phyloP scores from a whole-genome alignment of 169 alveolate genomes.

The Babesia ovis region DNA sequence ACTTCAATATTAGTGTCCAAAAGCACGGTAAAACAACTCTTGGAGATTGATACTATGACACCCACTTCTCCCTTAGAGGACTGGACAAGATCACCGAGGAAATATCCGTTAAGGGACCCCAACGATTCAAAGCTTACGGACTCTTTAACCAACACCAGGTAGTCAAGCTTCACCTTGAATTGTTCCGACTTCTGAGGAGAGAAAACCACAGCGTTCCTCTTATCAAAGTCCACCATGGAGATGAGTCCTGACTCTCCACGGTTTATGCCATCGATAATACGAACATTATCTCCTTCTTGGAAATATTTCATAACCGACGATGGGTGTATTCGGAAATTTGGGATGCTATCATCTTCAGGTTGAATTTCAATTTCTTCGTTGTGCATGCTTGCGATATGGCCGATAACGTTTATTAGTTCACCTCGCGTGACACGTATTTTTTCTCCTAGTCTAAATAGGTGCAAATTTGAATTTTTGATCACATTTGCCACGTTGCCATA shows the following conservation, averaged over 20 bases:
- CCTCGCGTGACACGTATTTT: slow-evolving; percentile 79
- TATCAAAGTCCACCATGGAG: slow-evolving; percentile 71
- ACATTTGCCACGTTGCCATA: slow-evolving; percentile 61
- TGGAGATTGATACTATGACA: slow-evolving; percentile 77
- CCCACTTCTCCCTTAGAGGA: slow-evolving; percentile 81
- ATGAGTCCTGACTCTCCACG: slow-evolving; percentile 83
- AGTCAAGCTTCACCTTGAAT: slow-evolving; percentile 70
- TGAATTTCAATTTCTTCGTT: slow-evolving; percentile 75
- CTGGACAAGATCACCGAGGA: slow-evolving; percentile 81
- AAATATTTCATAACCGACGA: slow-evolving; percentile 73
- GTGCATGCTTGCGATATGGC: slow-evolving; percentile 72
- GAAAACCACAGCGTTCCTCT: slow-evolving; percentile 73
- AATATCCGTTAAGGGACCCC: slow-evolving; percentile 79
- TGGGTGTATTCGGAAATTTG: slow-evolving; percentile 71
- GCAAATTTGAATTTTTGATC: slow-evolving; percentile 53
- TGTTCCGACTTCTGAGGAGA: slow-evolving; percentile 76
- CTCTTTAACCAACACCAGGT: slow-evolving; percentile 66
- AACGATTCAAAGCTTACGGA: slow-evolving; percentile 50
- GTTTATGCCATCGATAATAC: slow-evolving; percentile 79
- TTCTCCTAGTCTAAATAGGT: slow-evolving; percentile 80
- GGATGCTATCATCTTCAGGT: slow-evolving; percentile 77
- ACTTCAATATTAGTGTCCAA: slow-evolving; percentile 54
- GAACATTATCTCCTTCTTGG: slow-evolving; percentile 83
- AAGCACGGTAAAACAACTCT: slow-evolving; percentile 70
- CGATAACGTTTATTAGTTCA: slow-evolving; percentile 75